Conservation (phyloP, 1,284 basidiomycete species). For the Fomitopsis schrenkii region DNA sequence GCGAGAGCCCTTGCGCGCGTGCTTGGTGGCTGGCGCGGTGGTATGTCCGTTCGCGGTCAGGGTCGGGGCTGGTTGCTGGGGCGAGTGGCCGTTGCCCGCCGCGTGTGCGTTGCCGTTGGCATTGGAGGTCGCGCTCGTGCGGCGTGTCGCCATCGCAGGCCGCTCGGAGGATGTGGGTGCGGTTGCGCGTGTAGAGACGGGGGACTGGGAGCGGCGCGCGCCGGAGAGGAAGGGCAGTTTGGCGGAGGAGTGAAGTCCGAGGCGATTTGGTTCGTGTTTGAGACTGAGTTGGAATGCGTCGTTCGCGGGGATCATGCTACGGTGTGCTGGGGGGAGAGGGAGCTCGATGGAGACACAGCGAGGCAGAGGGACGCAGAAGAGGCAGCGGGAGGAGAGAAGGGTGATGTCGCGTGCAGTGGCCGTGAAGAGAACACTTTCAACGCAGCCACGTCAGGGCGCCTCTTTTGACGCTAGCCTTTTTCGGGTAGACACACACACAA, state of each 20-base stretch:
- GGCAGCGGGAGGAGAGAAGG: neutral
- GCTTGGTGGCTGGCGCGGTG: neutral
- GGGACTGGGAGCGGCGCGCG: constrained; percentile 17
- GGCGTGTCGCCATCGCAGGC: constrained; percentile 8
- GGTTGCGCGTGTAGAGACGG: neutral
- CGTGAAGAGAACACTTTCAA: neutral
- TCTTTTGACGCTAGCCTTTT: neutral
- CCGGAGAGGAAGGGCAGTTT: constrained; percentile 36
- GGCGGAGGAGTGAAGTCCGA: constrained; percentile 39
- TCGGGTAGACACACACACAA: neutral
- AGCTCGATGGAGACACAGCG: neutral
- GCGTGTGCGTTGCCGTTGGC: neutral
- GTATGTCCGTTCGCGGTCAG: constrained; percentile 5
- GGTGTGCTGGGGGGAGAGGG: neutral
- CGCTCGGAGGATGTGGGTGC: constrained; percentile 4
- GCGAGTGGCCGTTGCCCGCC: neutral
- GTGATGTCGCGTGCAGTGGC: neutral
- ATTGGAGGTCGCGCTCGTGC: neutral
- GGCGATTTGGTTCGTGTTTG: constrained; percentile 37
- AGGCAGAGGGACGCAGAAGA: neutral
- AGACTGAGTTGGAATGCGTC: constrained; percentile 48
- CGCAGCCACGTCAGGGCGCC: constrained; percentile 1
- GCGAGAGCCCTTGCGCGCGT: neutral
- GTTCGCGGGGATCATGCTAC: constrained; percentile 44
- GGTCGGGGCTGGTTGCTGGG: neutral